Evolutionary conservation across 2,329 filamentous ascomycete genomes (phyloP).

Genomic region (Calonectria henricotiae): DNA sequence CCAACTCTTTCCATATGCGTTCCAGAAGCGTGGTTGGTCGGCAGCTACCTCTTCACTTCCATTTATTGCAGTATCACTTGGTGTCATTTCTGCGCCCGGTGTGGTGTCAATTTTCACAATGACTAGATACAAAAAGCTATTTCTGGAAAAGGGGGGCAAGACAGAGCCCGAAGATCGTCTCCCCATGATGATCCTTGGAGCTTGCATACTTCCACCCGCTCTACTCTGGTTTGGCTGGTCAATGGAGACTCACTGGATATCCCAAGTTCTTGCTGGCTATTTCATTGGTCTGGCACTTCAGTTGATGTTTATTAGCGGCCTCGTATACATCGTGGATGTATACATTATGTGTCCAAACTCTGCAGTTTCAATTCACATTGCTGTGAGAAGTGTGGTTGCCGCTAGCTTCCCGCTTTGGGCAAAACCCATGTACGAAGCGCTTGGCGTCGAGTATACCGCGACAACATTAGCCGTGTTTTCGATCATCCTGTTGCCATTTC

Average conservation of each 20-base stretch:
- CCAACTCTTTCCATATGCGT: slow-evolving; percentile 24
- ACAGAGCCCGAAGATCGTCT: slow-evolving; percentile 23
- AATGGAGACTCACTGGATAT: slow-evolving; percentile 21
- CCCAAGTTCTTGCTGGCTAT: slow-evolving; percentile 16
- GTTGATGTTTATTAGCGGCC: slow-evolving; percentile 27
- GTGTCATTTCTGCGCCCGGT: slow-evolving; percentile 23
- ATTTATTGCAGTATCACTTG: slow-evolving; percentile 26
- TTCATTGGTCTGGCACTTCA: slow-evolving; percentile 23
- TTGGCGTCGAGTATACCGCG: slow-evolving; percentile 22
- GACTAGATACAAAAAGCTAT: slow-evolving; percentile 12
- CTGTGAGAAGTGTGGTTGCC: slow-evolving; percentile 20
- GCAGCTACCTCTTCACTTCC: slow-evolving; percentile 10
- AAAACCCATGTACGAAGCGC: slow-evolving; percentile 26
- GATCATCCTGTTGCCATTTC: slow-evolving; percentile 10
- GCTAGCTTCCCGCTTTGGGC: slow-evolving; percentile 28
- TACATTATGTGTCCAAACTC: slow-evolving; percentile 28
- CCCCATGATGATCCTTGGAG: slow-evolving; percentile 22
- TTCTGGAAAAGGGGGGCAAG: background rate
- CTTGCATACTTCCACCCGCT: slow-evolving; percentile 17
- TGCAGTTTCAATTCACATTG: slow-evolving; percentile 25
- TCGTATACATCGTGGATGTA: slow-evolving; percentile 28
- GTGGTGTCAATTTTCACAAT: slow-evolving; percentile 21
- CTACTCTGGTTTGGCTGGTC: slow-evolving; percentile 31
- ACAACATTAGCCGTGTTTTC: slow-evolving; percentile 19
- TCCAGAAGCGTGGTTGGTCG: slow-evolving; percentile 23